Evolutionary conservation across 2,329 filamentous ascomycete genomes (phyloP).

Genomic region (Paecilomyces sp.): DNA sequence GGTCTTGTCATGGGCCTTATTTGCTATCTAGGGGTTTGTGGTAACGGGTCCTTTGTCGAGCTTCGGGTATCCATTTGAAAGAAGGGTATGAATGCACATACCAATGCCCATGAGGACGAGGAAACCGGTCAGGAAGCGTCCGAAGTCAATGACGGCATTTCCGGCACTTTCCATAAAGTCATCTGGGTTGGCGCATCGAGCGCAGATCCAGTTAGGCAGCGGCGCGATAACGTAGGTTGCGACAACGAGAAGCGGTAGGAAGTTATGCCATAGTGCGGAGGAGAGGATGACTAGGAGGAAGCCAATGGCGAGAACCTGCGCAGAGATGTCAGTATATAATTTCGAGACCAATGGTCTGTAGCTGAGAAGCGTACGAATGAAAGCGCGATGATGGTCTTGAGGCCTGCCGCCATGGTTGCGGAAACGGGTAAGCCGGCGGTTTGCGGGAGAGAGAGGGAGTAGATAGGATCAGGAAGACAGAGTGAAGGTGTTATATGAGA

Average conservation of each 20-base stretch:
- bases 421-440: not conserved
- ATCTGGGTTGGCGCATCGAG: conserved; percentile 81
- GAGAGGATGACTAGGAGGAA: conserved; percentile 99
- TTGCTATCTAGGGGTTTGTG: not conserved
- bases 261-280: conserved; percentile 89
- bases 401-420: conserved; percentile 63
- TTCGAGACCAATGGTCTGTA: not conserved
- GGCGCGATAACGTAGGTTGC: conserved; percentile 92
- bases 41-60: not conserved
- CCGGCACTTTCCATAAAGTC: conserved; percentile 87
- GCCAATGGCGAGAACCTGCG: conserved; percentile 82
- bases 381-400: conserved; percentile 98
- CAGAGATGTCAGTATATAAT: not conserved
- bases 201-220: conserved; percentile 92
- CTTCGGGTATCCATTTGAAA: not conserved
- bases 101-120: conserved; percentile 96
- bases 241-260: conserved; percentile 91
- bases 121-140: conserved; percentile 89
- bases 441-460: not conserved
- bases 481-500: not conserved
- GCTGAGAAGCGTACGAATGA: conserved; percentile 67
- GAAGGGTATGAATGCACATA: conserved; percentile 42
- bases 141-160: conserved; percentile 83
- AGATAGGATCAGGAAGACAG: not conserved
- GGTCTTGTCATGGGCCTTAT: not conserved